Evolutionary conservation across 2,329 filamentous ascomycete species (phyloP).

Genomic region (Pseudogymnoascus sp.): DNA sequence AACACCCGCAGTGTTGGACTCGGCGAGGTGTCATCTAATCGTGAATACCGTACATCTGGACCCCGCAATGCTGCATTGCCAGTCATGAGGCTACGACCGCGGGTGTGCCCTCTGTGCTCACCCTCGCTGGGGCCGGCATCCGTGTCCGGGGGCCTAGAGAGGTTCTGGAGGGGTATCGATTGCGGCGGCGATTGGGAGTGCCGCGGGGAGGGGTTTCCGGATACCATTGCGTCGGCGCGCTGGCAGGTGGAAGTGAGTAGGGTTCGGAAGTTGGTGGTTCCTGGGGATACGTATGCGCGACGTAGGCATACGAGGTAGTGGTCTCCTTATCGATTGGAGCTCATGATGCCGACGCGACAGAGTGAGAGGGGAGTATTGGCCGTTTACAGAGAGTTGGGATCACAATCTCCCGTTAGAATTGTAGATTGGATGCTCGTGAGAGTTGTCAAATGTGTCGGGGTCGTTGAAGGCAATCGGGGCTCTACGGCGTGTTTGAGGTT

Average conservation of each 20-base stretch:
- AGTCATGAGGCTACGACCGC: constrained; percentile 27
- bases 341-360: not conserved
- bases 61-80: constrained; percentile 23
- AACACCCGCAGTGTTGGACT: constrained; percentile 19
- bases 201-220: constrained; percentile 35
- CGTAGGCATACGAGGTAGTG: not conserved
- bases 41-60: constrained; percentile 25
- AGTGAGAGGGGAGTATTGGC: constrained; percentile 1
- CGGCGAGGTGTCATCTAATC: constrained; percentile 24
- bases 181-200: constrained; percentile 41
- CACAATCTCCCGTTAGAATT: not conserved
- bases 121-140: constrained; percentile 16
- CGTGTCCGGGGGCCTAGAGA: constrained; percentile 33
- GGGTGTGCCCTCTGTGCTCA: constrained; percentile 18
- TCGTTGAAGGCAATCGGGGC: constrained; percentile 2
- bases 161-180: constrained; percentile 65
- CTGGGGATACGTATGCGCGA: not conserved
- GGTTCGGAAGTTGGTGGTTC: not conserved
- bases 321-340: constrained; percentile 8
- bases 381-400: not conserved
- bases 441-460: not conserved
- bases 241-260: not conserved
- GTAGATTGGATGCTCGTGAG: not conserved
- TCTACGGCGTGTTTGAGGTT: not conserved
- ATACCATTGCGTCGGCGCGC: constrained; percentile 35